Evolutionary conservation across 1,284 basidiomycete species (phyloP).

Genomic region (Puccinia triticina): DNA sequence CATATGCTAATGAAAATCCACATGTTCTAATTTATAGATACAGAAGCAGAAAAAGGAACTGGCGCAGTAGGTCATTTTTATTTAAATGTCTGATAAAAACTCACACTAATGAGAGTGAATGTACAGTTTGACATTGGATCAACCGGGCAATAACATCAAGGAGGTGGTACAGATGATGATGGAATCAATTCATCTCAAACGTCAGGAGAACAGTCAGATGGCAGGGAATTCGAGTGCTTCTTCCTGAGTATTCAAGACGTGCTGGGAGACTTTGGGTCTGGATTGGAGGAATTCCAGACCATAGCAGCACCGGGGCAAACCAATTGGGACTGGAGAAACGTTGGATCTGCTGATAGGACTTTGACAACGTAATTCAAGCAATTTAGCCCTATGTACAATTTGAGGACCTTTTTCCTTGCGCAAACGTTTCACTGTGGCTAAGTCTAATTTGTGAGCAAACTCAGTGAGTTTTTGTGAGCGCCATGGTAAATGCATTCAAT

Average conservation of each 20-base stretch:
- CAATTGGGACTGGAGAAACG: background rate
- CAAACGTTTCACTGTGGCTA: background rate
- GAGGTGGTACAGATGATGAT: slow-evolving; percentile 14
- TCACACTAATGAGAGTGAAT: background rate
- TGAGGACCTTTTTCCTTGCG: background rate
- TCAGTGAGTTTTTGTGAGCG: background rate
- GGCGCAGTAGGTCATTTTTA: background rate
- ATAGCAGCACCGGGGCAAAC: slow-evolving; percentile 18
- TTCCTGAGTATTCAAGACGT: slow-evolving; percentile 17
- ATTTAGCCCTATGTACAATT: background rate
- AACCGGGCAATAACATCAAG: background rate
- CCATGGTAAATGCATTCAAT: slow-evolving; percentile 18
- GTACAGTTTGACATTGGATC: background rate
- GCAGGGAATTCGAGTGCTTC: background rate
- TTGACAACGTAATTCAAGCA: slow-evolving; percentile 4
- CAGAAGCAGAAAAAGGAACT: slow-evolving; percentile 4
- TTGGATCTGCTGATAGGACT: background rate
- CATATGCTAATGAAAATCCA: background rate
- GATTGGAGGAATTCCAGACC: background rate
- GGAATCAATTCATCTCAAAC: background rate
- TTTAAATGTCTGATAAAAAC: background rate
- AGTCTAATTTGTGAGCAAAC: background rate
- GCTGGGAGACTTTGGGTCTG: background rate
- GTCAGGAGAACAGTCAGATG: background rate
- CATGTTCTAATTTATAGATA: slow-evolving; percentile 4